Evolutionary conservation across 352 stramenopile species (phyloP), one percentile per base, ranked within the genome.

Genomic region (Globisporangium recalcitrans): DNA sequence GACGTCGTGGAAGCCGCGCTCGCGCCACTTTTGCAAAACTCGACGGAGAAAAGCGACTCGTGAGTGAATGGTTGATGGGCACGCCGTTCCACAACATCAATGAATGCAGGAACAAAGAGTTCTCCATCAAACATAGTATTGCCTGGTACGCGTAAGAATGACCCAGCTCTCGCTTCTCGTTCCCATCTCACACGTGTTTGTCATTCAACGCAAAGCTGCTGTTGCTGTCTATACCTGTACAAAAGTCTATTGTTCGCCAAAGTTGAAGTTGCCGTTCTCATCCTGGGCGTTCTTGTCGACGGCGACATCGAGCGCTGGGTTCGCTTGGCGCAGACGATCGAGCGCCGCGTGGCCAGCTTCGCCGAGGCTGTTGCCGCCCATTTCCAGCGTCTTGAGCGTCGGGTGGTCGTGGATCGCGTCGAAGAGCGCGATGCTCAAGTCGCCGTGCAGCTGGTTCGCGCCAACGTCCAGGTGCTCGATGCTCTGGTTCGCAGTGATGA

Each of bases 341-440:
- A 94, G 75, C 46, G 85, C 85, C 0, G 66, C 71, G 48, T 85
- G 80, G 26, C 85, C 85, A 13, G 75, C 68, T 56, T 90, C 75
- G 8, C 82, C 85, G 1, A 94, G 67, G 26, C 78, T 88, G 67
- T 94, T 94, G 64, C 85, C 85, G 63, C 85, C 85, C 77, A 94
- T 88, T 57, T 94, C 85, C 14, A 92, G 76, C 26, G 85, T 94
- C 65, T 77, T 77, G n/a, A 94, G 75, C 29, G 79, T 78, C 44
- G 75, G 63, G 51, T 91, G 82, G 0, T 59, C 48, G 67, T 94
- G 85, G 16, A 94, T 63, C 26, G 71, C 68, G 31, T 86, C 63
- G 27, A 94, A 91, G 14, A 94, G 72, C 48, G 62, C 53, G 21
- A 87, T 73, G 46, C 77, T 86, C 32, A 90, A 69, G 8, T 63